Percentiles rank a stretch among this genome's conserved stretches.
phyloP scores from a whole-genome alignment of 78 protist genomes.

The Dictyostelium intermedium region DNA sequence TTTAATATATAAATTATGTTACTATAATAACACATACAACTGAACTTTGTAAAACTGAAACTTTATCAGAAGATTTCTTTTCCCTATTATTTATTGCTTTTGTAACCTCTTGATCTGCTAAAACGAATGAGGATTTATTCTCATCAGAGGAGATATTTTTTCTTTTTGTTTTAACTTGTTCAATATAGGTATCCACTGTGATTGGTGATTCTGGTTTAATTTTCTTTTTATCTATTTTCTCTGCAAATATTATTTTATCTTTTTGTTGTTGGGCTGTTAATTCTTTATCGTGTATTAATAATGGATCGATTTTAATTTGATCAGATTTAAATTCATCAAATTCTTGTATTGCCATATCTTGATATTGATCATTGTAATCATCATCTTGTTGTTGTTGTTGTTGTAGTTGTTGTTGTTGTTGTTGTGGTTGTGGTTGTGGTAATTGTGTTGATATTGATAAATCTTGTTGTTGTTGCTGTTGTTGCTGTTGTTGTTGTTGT shows the following conservation, averaged over 20 bases:
- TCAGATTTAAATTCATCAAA: neutral
- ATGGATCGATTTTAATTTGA: neutral
- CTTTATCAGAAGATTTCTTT: conserved; percentile 14
- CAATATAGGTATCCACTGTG: conserved; percentile 21
- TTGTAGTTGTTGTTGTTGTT: neutral
- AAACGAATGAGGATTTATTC: neutral
- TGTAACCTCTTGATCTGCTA: conserved; percentile 42
- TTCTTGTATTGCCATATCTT: neutral
- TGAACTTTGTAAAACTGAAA: conserved; percentile 30
- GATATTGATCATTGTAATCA: neutral
- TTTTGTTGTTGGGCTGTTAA: neutral
- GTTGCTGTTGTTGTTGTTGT: neutral
- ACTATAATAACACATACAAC: neutral
- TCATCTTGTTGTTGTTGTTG: neutral
- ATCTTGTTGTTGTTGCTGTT: neutral
- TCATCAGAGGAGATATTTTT: neutral
- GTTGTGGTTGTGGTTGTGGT: neutral
- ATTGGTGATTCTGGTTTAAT: conserved; percentile 8
- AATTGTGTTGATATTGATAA: neutral
- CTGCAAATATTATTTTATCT: neutral
- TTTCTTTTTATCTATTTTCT: neutral
- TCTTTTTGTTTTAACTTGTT: conserved; percentile 33
- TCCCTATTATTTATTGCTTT: conserved; percentile 33
- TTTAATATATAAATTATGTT: too few species aligned
- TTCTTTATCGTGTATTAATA: conserved; percentile 6